Evolutionary conservation across 176 grass and related monocot species (phyloP).

Genomic region (Rhynchospora breviuscula): DNA sequence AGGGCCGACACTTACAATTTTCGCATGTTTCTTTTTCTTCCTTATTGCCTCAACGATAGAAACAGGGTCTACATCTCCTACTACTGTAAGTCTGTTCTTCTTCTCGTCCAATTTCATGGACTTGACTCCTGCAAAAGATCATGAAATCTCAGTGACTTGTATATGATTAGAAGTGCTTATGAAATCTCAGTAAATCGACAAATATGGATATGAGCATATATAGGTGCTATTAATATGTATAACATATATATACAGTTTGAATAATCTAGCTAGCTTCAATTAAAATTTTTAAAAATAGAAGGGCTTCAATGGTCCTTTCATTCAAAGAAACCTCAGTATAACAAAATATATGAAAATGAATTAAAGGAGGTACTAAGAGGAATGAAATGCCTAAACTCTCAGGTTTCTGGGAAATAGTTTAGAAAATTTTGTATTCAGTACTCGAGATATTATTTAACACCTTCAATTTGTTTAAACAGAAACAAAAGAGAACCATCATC

Average conservation of each 20-base stretch:
- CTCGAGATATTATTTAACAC: not conserved
- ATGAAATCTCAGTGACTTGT: no score
- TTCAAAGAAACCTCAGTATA: not conserved
- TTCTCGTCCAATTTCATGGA: constrained; percentile 1
- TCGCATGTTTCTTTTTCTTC: constrained; percentile 17
- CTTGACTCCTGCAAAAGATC: constrained; percentile 5
- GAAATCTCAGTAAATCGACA: no score
- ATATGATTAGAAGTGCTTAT: no score
- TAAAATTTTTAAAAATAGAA: no score
- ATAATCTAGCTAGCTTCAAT: no score
- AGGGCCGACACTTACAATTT: not conserved
- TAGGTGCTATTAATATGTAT: no score
- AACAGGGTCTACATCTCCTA: constrained; percentile 12
- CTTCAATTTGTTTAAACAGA: not conserved
- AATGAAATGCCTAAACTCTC: not conserved
- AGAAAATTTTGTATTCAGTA: not conserved
- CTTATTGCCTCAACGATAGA: not conserved
- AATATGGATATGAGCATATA: no score
- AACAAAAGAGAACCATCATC: no score
- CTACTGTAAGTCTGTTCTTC: constrained; percentile 1
- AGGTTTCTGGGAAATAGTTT: not conserved
- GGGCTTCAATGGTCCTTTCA: not conserved
- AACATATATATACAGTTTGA: no score
- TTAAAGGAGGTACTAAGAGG: not conserved
- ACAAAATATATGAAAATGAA: not conserved